phyloP scores from a whole-genome alignment of 208 protist species.

The Herpetomonas samuelpessoai region DNA sequence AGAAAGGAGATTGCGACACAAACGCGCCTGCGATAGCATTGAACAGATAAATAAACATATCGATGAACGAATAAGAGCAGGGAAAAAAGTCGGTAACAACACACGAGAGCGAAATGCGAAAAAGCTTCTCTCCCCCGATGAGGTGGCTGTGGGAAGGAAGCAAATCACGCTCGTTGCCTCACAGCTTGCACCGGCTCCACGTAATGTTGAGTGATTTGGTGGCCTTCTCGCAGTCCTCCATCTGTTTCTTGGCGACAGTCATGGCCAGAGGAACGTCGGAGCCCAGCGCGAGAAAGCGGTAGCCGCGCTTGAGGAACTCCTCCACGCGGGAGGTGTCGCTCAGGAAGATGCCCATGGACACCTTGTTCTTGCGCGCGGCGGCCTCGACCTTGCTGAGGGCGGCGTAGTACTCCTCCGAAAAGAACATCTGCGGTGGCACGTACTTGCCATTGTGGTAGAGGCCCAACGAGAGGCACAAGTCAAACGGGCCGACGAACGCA shows the following conservation, averaged over 20 bases:
- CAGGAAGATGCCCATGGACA: slow-evolving; percentile 33
- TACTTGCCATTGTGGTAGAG: slow-evolving; percentile 36
- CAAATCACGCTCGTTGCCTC: not conserved
- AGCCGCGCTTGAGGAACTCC: slow-evolving; percentile 31
- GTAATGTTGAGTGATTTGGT: not conserved
- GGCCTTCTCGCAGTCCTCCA: slow-evolving; percentile 5
- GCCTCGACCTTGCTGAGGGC: slow-evolving; percentile 17
- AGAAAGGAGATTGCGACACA: too few relatives aligned
- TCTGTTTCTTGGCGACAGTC: not conserved
- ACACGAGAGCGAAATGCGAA: too few relatives aligned
- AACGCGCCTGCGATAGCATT: too few relatives aligned
- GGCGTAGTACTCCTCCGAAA: slow-evolving; percentile 14
- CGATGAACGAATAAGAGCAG: too few relatives aligned
- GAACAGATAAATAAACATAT: too few relatives aligned
- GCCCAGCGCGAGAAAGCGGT: slow-evolving; percentile 37
- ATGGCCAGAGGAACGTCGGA: slow-evolving; percentile 28
- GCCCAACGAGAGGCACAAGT: slow-evolving; percentile 38
- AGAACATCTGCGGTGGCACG: slow-evolving; percentile 23
- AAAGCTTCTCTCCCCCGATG: too few relatives aligned
- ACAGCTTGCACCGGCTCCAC: not conserved
- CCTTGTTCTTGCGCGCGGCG: slow-evolving; percentile 21
- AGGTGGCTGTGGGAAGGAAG: too few relatives aligned
- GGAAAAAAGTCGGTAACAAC: too few relatives aligned
- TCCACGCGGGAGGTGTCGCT: slow-evolving; percentile 25
- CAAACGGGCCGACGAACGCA: slow-evolving; percentile 35